These are phyloP conservation scores for Mycena latifolia DNA, from an alignment of 768 basidiomycete genomes.

Conservation along the genomic window DNA sequence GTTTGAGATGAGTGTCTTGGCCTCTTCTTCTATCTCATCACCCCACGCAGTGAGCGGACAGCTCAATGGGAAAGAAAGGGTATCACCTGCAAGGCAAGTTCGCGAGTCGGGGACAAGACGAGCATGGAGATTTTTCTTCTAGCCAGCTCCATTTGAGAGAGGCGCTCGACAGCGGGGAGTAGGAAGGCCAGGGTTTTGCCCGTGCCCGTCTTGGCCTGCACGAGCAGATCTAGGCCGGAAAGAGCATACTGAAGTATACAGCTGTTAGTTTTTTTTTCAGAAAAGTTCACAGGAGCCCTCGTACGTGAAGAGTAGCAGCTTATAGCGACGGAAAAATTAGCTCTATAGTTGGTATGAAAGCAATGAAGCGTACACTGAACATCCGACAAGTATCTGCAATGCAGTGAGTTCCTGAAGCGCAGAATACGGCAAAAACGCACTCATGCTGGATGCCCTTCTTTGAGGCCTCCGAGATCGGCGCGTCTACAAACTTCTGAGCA, in stretches of 20 bases:
- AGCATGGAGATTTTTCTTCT: slow-evolving; percentile 64
- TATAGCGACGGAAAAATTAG: background rate
- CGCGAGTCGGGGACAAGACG: slow-evolving; percentile 80
- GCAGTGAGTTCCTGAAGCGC: slow-evolving; percentile 3
- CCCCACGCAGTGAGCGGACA: slow-evolving; percentile 36
- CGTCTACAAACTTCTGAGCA: slow-evolving; percentile 45
- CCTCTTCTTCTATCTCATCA: slow-evolving; percentile 71
- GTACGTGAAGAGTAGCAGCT: slow-evolving; percentile 58
- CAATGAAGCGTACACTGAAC: slow-evolving; percentile 53
- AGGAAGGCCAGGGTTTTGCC: slow-evolving; percentile 81
- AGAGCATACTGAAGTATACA: slow-evolving; percentile 49
- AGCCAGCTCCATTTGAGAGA: slow-evolving; percentile 55
- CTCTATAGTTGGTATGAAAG: background rate
- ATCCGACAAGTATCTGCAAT: slow-evolving; percentile 56
- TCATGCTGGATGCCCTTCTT: slow-evolving; percentile 59
- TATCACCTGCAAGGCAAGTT: slow-evolving; percentile 77
- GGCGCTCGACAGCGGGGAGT: slow-evolving; percentile 78
- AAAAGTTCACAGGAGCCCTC: background rate
- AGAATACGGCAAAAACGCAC: slow-evolving; percentile 42
- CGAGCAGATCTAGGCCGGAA: slow-evolving; percentile 58
- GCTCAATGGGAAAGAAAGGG: slow-evolving; percentile 46
- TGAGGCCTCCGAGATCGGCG: slow-evolving; percentile 53
- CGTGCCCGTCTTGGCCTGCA: slow-evolving; percentile 72
- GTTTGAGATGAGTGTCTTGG: slow-evolving; percentile 56
- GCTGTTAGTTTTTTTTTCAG: background rate